These are phyloP conservation scores for Chlamydomonas incerta DNA, from an alignment of 139 green algal genomes.

Conservation along the genomic window DNA sequence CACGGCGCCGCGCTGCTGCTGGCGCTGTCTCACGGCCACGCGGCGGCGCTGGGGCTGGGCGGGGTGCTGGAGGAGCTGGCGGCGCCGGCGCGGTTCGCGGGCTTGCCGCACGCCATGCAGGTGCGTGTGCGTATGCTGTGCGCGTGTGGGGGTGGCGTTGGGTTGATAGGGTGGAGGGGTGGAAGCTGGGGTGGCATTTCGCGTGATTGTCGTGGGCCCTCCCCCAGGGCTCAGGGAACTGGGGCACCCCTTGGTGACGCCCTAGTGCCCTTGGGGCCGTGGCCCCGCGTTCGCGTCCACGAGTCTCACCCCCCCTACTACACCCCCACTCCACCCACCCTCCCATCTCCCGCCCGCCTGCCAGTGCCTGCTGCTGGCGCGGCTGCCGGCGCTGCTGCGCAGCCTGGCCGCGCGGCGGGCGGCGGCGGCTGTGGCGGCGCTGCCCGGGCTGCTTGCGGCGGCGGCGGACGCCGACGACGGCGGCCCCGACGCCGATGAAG, in stretches of 20 bases:
- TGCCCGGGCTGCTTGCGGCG: constrained; percentile 25
- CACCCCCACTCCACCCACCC: too few species aligned
- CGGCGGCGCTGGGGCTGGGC: constrained; percentile 1
- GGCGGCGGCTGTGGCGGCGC: neutral
- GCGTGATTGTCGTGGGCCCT: too few species aligned
- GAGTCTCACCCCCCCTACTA: too few species aligned
- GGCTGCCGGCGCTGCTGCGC: constrained; percentile 32
- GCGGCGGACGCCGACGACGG: neutral
- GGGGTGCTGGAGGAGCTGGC: constrained; percentile 23
- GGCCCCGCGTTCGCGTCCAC: too few species aligned
- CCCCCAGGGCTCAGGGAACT: too few species aligned
- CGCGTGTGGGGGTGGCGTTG: neutral
- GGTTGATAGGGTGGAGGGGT: too few species aligned
- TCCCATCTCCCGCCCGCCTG: too few species aligned
- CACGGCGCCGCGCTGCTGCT: constrained; percentile 29
- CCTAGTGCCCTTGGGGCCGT: too few species aligned
- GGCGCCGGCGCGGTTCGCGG: constrained; percentile 33
- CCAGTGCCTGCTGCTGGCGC: neutral
- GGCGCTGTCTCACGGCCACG: constrained; percentile 17
- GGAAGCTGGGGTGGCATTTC: too few species aligned
- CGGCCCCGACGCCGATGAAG: neutral
- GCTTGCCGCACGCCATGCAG: neutral
- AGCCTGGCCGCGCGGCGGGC: neutral
- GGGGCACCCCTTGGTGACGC: too few species aligned
- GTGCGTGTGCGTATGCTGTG: neutral